Conservation (phyloP, 1,284 basidiomycete species). For the Ganoderma sinense region DNA sequence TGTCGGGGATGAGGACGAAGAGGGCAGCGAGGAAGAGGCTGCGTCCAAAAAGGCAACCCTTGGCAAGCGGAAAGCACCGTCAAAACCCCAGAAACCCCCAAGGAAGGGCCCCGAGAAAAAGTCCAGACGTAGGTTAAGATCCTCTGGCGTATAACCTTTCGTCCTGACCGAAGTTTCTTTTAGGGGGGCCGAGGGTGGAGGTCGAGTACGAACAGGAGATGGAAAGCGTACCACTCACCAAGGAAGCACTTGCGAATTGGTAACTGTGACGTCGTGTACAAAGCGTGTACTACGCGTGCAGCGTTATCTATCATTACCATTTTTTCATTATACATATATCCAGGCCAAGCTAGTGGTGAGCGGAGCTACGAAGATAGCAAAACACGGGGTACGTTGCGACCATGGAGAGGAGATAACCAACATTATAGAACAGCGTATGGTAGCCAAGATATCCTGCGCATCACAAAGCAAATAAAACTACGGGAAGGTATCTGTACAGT, state of each 20-base stretch:
- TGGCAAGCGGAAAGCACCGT: conserved; percentile 72
- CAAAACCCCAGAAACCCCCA: conserved; percentile 48
- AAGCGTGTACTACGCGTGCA: not conserved
- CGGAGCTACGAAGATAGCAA: not conserved
- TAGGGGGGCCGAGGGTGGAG: conserved; percentile 85
- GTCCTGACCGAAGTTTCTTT: conserved; percentile 25
- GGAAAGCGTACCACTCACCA: conserved; percentile 72
- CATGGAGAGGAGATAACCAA: conserved; percentile 5
- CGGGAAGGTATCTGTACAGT: conserved; percentile 6
- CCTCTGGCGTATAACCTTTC: conserved; percentile 15
- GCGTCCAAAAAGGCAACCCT: conserved; percentile 49
- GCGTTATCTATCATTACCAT: conserved; percentile 13
- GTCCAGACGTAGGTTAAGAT: conserved; percentile 56
- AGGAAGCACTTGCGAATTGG: conserved; percentile 66
- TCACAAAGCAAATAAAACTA: not conserved
- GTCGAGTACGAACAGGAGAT: conserved; percentile 96
- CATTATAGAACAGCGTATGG: conserved; percentile 7
- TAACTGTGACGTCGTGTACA: conserved; percentile 38
- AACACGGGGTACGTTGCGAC: conserved; percentile 2
- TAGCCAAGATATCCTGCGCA: conserved; percentile 10
- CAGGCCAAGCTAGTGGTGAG: not conserved
- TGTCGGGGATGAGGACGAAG: conserved; percentile 41
- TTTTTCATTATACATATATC: conserved; percentile 11
- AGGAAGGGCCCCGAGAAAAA: conserved; percentile 64
- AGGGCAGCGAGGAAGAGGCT: conserved; percentile 40